phyloP scores from a whole-genome alignment of 805 yeast species.

The Starmerella floris region DNA sequence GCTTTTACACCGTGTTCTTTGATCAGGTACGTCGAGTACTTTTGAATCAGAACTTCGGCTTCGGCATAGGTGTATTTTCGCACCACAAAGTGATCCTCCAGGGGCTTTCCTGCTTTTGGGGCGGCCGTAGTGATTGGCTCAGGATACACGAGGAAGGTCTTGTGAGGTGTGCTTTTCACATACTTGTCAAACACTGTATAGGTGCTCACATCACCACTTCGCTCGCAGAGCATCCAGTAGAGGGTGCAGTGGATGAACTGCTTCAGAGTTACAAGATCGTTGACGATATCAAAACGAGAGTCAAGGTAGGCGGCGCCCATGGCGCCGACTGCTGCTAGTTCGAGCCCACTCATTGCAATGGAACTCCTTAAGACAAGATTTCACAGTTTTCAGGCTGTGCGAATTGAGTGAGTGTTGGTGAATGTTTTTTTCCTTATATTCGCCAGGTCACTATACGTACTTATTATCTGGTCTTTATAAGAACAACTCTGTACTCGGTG shows the following conservation, averaged over 20 bases:
- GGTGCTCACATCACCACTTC: slow-evolving; percentile 33
- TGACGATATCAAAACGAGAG: slow-evolving; percentile 11
- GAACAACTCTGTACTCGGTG: too few species aligned
- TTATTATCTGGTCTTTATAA: too few species aligned
- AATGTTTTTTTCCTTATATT: too few species aligned
- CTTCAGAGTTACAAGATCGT: slow-evolving; percentile 13
- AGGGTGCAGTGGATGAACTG: slow-evolving; percentile 9
- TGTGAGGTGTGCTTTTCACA: slow-evolving; percentile 33
- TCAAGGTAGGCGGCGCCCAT: slow-evolving; percentile 20
- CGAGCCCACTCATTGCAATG: slow-evolving; percentile 13
- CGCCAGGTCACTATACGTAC: too few species aligned
- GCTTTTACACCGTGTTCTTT: slow-evolving; percentile 49
- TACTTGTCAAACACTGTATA: slow-evolving; percentile 54
- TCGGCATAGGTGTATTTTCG: slow-evolving; percentile 58
- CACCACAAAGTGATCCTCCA: slow-evolving; percentile 43
- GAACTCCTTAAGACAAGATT: too few species aligned
- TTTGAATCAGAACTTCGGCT: slow-evolving; percentile 49
- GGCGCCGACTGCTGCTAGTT: slow-evolving; percentile 17
- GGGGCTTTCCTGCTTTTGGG: slow-evolving; percentile 9
- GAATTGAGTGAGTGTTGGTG: too few species aligned
- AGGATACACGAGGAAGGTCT: slow-evolving; percentile 51
- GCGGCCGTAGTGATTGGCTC: slow-evolving; percentile 31
- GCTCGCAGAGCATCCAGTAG: slow-evolving; percentile 4
- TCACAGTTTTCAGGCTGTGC: too few species aligned
- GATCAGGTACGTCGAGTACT: slow-evolving; percentile 52